phyloP scores from a whole-genome alignment of 202 grass and related monocot species.

The Panicum virgatum region DNA sequence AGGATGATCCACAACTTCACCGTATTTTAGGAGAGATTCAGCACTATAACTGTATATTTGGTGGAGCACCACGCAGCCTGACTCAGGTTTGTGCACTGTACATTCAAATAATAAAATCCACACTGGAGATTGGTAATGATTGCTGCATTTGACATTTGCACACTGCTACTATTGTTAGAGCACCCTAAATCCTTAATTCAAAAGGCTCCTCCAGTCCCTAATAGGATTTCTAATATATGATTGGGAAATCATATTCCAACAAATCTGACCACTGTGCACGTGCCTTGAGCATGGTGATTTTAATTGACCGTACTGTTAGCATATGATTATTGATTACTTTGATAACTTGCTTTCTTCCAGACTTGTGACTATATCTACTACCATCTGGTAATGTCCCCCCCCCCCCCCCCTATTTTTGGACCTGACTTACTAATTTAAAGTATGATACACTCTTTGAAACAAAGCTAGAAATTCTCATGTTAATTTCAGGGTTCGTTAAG shows the following conservation, averaged over 20 bases:
- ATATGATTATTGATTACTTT: conserved; percentile 1
- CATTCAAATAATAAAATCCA: neutral
- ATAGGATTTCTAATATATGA: neutral
- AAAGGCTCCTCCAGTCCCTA: neutral
- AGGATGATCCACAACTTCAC: conserved; percentile 50
- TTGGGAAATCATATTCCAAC: neutral
- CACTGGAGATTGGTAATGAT: neutral
- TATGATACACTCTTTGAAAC: neutral
- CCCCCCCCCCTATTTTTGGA: conserved; percentile 10
- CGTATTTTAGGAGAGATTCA: conserved; percentile 65
- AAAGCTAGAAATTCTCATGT: neutral
- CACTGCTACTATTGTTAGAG: neutral
- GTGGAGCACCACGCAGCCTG: conserved; percentile 69
- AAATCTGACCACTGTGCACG: neutral
- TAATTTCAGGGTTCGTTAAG: neutral
- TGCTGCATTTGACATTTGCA: neutral
- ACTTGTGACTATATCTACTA: neutral
- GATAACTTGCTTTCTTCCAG: neutral
- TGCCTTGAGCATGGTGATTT: neutral
- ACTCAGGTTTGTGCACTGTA: conserved; percentile 60
- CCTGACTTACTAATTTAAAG: neutral
- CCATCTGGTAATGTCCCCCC: neutral
- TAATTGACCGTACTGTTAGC: neutral
- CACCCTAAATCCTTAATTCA: neutral
- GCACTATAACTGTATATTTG: conserved; percentile 77